Base-by-base conservation (phyloP, 257 asterid species). In the Lavandula angustifolia region DNA sequence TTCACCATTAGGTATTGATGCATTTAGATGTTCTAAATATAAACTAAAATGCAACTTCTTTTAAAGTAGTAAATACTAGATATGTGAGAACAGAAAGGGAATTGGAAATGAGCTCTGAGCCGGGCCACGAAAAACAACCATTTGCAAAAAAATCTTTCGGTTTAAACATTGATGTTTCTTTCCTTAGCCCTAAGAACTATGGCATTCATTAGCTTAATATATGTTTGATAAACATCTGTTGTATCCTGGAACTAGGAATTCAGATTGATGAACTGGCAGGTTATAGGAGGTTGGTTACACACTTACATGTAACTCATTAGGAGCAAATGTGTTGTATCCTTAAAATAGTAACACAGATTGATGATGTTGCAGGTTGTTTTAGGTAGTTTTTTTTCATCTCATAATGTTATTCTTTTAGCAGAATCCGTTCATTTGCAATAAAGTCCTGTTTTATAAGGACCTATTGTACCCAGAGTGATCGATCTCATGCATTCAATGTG, bases 381-480 rank as follows among this genome's bases (percentile, higher is more conserved):
- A 17, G 75, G 60, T 68, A 66, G 58, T 50, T 34, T 53, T 32
- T 51, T 49, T 62, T 67, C 47, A 46, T 55, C 59, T 64, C 10
- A 9, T 12, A 41, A 38, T 56, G 57, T 54, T 60, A 60, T 66
- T 60, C 52, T 49, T 27, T 31, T 27, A 54, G 46, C 58, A 42
- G 42, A 62, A 48, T 43, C 41, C 31, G 16, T 41, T 42, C 52
- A 48, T 50, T 38, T 51, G 42, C 43, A 14, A 34, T 40, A 8
- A 17, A 18, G 27, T 66, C 62, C 17, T 35, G 57, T 46, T 16
- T n/a, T 60, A 32, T 54, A 60, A 51, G 48, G 57, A 33, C 49
- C 57, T 65, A 41, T 3, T 54, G 53, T 31, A 18, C n/a, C 67
- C 29, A 46, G 27, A 22, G 38, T 53, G 37, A 41, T 62, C 41